phyloP scores from a whole-genome alignment of 352 stramenopile genomes.

The Globisporangium splendens region DNA sequence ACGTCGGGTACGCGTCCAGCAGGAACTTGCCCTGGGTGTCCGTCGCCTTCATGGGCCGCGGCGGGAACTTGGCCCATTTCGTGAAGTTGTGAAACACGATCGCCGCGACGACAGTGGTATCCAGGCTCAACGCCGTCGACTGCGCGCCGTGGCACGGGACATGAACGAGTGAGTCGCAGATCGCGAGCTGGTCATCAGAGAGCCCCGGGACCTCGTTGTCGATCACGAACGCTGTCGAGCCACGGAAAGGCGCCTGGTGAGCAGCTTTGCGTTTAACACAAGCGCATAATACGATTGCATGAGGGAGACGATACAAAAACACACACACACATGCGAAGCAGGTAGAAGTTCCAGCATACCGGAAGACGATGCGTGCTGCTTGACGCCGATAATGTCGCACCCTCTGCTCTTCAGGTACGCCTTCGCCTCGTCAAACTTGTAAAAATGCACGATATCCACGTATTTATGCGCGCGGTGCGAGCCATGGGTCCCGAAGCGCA shows the following conservation, averaged over 20 bases:
- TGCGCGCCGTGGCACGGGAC: slow-evolving; percentile 47
- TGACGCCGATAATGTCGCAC: slow-evolving; percentile 62
- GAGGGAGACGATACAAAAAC: no score
- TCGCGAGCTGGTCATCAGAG: slow-evolving; percentile 52
- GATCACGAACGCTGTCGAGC: slow-evolving; percentile 68
- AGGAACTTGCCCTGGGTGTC: slow-evolving; percentile 76
- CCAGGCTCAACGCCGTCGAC: slow-evolving; percentile 33
- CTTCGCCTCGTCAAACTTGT: slow-evolving; percentile 57
- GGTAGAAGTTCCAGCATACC: slow-evolving; percentile 1
- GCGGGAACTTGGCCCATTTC: slow-evolving; percentile 48
- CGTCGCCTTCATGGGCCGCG: slow-evolving; percentile 57
- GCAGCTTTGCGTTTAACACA: slow-evolving; percentile 14
- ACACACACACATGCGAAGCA: no score
- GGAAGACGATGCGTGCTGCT: slow-evolving; percentile 6
- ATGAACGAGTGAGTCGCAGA: slow-evolving; percentile 68
- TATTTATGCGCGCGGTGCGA: slow-evolving; percentile 80
- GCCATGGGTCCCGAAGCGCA: slow-evolving; percentile 76
- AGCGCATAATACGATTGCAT: slow-evolving; percentile 8
- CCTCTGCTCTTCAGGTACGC: slow-evolving; percentile 51
- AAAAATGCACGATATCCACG: slow-evolving; percentile 68
- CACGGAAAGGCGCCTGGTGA: slow-evolving; percentile 41
- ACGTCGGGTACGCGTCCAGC: slow-evolving; percentile 58
- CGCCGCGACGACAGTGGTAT: slow-evolving; percentile 59
- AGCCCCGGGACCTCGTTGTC: slow-evolving; percentile 67
- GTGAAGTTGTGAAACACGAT: slow-evolving; percentile 74